Evolutionary conservation across 768 basidiomycete genomes (phyloP).

Genomic region (Nidularia pulvinata): DNA sequence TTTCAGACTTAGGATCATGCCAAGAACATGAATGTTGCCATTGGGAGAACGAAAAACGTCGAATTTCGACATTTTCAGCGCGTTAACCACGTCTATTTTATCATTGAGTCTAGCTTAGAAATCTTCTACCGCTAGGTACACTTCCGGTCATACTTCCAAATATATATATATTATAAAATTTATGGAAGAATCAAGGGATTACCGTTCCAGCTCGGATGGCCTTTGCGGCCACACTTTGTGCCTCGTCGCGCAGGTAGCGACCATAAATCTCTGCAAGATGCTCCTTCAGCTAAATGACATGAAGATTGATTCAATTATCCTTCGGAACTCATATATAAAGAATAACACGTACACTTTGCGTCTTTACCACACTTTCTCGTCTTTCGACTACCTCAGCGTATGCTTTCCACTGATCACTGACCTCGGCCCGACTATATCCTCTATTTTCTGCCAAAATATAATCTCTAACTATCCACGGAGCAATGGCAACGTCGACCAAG

Average conservation of each 20-base stretch:
- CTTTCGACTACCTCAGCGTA: slow-evolving; percentile 41
- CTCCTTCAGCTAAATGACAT: neutral
- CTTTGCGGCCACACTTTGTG: slow-evolving; percentile 52
- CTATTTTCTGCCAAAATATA: slow-evolving; percentile 48
- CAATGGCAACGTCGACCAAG: slow-evolving; percentile 52
- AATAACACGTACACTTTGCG: slow-evolving; percentile 30
- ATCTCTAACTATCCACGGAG: slow-evolving; percentile 52
- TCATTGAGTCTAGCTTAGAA: neutral
- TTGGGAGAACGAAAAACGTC: too few relatives aligned
- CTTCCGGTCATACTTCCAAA: neutral
- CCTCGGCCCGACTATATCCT: slow-evolving; percentile 40
- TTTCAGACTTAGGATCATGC: neutral
- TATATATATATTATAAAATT: neutral
- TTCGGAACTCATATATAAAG: neutral
- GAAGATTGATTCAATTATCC: neutral
- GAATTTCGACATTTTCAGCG: too few relatives aligned
- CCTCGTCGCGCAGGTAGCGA: slow-evolving; percentile 57
- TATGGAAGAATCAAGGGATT: slow-evolving; percentile 27
- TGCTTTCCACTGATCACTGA: slow-evolving; percentile 38
- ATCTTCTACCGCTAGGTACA: neutral
- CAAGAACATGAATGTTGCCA: neutral
- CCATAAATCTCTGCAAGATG: slow-evolving; percentile 29
- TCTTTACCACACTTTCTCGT: slow-evolving; percentile 45
- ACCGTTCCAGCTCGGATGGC: slow-evolving; percentile 42
- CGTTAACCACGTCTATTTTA: neutral